Evolutionary conservation across 495 filamentous ascomycete species (phyloP).

Genomic region (Penicillium waksmanii): DNA sequence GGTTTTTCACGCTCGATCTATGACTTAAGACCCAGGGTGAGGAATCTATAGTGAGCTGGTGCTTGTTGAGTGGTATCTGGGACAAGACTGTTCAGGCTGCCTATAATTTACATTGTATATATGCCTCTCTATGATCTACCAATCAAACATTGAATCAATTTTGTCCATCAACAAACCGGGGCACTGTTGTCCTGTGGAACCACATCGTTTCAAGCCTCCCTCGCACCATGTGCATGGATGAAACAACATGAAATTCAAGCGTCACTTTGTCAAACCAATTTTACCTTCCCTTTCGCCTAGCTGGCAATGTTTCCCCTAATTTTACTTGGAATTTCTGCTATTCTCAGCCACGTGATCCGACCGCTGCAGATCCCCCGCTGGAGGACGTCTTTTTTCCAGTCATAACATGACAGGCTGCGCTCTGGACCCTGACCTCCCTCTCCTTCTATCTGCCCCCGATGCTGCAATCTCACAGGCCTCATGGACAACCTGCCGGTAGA

Average conservation of each 20-base stretch:
- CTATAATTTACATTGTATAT: neutral
- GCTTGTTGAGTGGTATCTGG: neutral
- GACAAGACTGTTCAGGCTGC: neutral
- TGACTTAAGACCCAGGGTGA: too few relatives aligned
- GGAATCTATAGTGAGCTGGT: neutral
- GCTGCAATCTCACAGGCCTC: conserved; percentile 29
- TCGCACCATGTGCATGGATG: neutral
- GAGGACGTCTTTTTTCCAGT: conserved; percentile 17
- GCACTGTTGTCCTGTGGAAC: neutral
- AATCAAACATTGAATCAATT: neutral
- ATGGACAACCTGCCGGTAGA: conserved; percentile 76
- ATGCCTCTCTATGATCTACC: neutral
- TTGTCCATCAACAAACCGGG: neutral
- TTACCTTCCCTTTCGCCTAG: neutral
- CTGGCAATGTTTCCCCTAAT: neutral
- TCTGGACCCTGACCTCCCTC: conserved; percentile 15
- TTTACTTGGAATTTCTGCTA: neutral
- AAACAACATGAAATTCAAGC: neutral
- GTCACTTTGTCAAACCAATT: neutral
- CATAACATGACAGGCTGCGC: conserved; percentile 17
- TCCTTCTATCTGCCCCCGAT: conserved; percentile 37
- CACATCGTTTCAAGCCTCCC: neutral
- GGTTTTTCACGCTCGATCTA: neutral
- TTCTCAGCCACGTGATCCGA: conserved; percentile 31
- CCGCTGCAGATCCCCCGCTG: conserved; percentile 28